A percentile compares a stretch with the other conserved stretches of the same genome.
phyloP scores from a whole-genome alignment of 768 basidiomycete genomes.

The Suillus americanus region DNA sequence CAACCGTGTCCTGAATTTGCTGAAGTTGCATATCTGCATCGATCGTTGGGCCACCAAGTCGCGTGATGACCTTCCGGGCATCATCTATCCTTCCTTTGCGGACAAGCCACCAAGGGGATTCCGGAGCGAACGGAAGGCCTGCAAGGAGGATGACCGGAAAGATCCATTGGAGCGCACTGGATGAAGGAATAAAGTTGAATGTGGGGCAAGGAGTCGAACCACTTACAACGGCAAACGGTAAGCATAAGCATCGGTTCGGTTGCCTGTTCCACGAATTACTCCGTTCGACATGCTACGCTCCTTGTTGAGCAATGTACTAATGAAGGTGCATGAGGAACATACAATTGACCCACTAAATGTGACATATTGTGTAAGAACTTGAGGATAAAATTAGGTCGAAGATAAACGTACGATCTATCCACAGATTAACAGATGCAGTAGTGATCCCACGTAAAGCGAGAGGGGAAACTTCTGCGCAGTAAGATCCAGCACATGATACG shows the following conservation, averaged over 20 bases:
- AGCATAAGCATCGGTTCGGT: conserved; percentile 19
- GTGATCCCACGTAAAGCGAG: conserved; percentile 26
- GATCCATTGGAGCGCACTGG: conserved; percentile 32
- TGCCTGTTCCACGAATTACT: conserved; percentile 24
- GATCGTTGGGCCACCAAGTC: conserved; percentile 22
- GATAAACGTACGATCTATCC: conserved; percentile 20
- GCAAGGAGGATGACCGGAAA: conserved; percentile 30
- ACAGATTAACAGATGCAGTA: conserved; percentile 25
- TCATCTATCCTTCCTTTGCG: conserved; percentile 28
- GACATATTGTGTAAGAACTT: background rate
- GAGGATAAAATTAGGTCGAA: background rate
- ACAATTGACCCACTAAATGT: conserved; percentile 24
- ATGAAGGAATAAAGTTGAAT: background rate
- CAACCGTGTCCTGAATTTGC: conserved; percentile 30
- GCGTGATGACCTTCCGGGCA: conserved; percentile 18
- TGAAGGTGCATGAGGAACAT: background rate
- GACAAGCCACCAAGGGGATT: conserved; percentile 36
- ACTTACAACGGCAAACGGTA: conserved; percentile 29
- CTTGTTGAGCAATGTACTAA: background rate
- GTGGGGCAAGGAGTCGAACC: background rate
- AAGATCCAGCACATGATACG: conserved; percentile 23
- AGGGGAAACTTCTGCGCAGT: conserved; percentile 30
- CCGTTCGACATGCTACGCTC: conserved; percentile 22
- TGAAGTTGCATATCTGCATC: conserved; percentile 22
- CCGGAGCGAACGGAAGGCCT: conserved; percentile 32